These are phyloP conservation scores for Steccherinum ochraceum DNA, from an alignment of 768 basidiomycete genomes.

Conservation along the genomic window DNA sequence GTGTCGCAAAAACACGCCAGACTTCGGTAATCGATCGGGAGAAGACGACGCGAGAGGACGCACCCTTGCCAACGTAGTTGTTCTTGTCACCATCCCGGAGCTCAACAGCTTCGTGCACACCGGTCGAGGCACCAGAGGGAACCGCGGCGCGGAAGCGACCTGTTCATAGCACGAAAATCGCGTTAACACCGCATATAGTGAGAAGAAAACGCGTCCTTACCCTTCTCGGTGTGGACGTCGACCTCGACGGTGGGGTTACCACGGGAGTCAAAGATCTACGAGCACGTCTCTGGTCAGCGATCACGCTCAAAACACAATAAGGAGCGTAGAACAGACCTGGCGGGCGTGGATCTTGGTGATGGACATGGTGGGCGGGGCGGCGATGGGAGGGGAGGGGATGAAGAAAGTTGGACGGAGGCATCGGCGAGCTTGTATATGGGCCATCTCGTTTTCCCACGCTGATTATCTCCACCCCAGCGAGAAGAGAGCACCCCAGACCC, in stretches of 20 bases:
- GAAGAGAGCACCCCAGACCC: too few species aligned
- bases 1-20: not conserved
- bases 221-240: slow-evolving; percentile 83
- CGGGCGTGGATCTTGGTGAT: slow-evolving; percentile 89
- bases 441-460: slow-evolving; percentile 27
- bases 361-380: slow-evolving; percentile 88
- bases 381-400: slow-evolving; percentile 17
- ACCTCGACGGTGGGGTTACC: slow-evolving; percentile 98
- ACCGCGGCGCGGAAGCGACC: slow-evolving; percentile 93
- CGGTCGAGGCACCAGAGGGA: slow-evolving; percentile 97
- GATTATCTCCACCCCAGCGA: slow-evolving; percentile 26
- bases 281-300: not conserved
- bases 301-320: not conserved
- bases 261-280: slow-evolving; percentile 97
- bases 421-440: slow-evolving; percentile 12
- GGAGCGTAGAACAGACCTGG: slow-evolving; percentile 50
- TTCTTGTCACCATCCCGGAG: slow-evolving; percentile 94
- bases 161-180: slow-evolving; percentile 34
- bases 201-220: slow-evolving; percentile 32
- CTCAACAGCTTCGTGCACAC: slow-evolving; percentile 97
- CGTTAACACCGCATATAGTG: slow-evolving; percentile 3
- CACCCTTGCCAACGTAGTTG: slow-evolving; percentile 94
- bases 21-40: not conserved
- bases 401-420: slow-evolving; percentile 13
- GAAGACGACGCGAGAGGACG: too few species aligned